Percentiles rank a stretch among this genome's conserved stretches.
Conservation (phyloP, 768 basidiomycete species). For the Auricularia cornea region DNA sequence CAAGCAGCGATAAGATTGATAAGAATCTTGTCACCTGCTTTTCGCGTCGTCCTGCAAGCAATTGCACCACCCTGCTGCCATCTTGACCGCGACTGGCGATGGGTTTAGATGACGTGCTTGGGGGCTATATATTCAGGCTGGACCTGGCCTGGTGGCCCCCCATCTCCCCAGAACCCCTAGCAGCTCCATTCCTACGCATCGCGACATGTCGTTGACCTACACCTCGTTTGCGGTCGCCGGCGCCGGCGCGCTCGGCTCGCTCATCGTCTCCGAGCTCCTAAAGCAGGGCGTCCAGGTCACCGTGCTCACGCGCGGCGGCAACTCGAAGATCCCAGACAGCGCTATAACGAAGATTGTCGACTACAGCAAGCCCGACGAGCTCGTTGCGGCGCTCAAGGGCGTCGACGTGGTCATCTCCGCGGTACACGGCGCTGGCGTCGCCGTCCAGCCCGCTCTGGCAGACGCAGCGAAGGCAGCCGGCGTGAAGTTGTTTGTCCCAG, state of each 20-base stretch:
- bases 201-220: neutral
- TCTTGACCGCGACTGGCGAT: too few relatives aligned
- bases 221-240: neutral
- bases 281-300: neutral
- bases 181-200: too few relatives aligned
- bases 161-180: too few relatives aligned
- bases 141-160: too few relatives aligned
- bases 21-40: too few relatives aligned
- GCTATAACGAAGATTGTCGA: neutral
- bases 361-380: neutral
- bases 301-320: neutral
- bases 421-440: neutral
- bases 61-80: too few relatives aligned
- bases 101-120: too few relatives aligned
- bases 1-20: too few relatives aligned
- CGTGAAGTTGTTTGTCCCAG: constrained; percentile 24
- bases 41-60: too few relatives aligned
- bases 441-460: constrained; percentile 12
- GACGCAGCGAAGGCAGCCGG: constrained; percentile 17
- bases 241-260: neutral
- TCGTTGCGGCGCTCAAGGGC: neutral
- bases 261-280: neutral
- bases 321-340: neutral
- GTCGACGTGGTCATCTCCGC: neutral
- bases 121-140: too few relatives aligned